phyloP scores from a whole-genome alignment of 768 basidiomycete species.

The Chalciporus piperatus region DNA sequence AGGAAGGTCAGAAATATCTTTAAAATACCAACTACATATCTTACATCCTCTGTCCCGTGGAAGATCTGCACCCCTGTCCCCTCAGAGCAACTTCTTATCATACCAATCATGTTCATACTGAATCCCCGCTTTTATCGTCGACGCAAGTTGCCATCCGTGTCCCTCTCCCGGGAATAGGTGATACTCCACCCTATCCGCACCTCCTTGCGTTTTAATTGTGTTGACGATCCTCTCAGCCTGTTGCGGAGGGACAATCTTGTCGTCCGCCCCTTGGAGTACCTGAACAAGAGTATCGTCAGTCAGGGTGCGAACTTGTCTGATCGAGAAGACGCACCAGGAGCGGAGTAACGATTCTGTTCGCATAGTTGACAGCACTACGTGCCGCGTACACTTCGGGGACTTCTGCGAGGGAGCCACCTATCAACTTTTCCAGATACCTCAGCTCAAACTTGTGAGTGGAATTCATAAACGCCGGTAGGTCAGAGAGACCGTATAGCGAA shows the following conservation, averaged over 20 bases:
- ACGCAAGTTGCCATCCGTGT: constrained; percentile 32
- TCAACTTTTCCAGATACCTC: constrained; percentile 51
- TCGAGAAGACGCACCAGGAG: not conserved
- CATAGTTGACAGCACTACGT: constrained; percentile 52
- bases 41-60: too few species aligned
- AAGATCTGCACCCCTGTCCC: too few species aligned
- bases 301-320: too few species aligned
- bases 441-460: constrained; percentile 71
- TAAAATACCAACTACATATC: too few species aligned
- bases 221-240: constrained; percentile 42
- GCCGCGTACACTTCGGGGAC: constrained; percentile 51
- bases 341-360: not conserved
- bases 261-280: not conserved
- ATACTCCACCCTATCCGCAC: constrained; percentile 24
- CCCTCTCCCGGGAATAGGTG: constrained; percentile 42
- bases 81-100: constrained; percentile 11
- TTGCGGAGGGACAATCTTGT: constrained; percentile 48
- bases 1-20: too few species aligned
- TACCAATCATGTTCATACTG: constrained; percentile 35
- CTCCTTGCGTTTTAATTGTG: not conserved
- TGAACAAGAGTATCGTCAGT: too few species aligned
- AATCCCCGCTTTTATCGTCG: constrained; percentile 32
- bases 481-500: constrained; percentile 61
- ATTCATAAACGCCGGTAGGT: constrained; percentile 50
- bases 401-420: constrained; percentile 50